Evolutionary conservation across 2,329 filamentous ascomycete genomes (phyloP).

Genomic region (Clonostachys rhizophaga): DNA sequence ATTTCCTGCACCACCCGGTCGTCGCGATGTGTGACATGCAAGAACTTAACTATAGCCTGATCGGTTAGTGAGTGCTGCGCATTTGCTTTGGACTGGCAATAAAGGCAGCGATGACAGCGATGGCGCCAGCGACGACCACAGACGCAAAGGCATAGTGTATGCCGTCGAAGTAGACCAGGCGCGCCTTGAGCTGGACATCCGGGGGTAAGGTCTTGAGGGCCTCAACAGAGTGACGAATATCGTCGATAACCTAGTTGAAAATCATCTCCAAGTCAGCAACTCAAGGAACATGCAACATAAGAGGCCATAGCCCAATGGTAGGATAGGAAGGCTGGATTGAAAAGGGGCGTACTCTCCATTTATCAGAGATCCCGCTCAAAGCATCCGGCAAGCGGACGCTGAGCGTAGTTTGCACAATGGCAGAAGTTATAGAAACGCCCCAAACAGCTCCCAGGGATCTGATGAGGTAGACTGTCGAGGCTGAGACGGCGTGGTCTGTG

Average conservation of each 20-base stretch:
- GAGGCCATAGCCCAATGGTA: not conserved
- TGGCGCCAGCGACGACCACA: slow-evolving; percentile 43
- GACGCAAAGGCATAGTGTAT: slow-evolving; percentile 50
- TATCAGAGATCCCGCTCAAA: slow-evolving; percentile 49
- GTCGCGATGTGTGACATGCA: no score
- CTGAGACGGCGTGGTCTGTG: slow-evolving; percentile 56
- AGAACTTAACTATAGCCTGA: no score
- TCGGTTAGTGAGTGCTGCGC: slow-evolving; percentile 17
- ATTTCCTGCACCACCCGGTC: no score
- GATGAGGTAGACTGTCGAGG: slow-evolving; percentile 60
- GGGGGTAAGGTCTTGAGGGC: slow-evolving; percentile 48
- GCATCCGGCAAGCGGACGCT: slow-evolving; percentile 46
- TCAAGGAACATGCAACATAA: not conserved
- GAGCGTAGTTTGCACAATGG: slow-evolving; percentile 59
- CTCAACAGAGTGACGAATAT: slow-evolving; percentile 57
- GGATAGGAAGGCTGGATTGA: not conserved
- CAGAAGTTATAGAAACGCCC: slow-evolving; percentile 58
- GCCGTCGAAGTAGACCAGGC: slow-evolving; percentile 56
- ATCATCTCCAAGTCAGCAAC: slow-evolving; percentile 9
- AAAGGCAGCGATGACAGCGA: slow-evolving; percentile 30
- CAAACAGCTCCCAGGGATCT: slow-evolving; percentile 60
- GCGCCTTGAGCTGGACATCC: slow-evolving; percentile 50
- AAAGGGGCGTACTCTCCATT: slow-evolving; percentile 45
- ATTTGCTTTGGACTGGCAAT: slow-evolving; percentile 20
- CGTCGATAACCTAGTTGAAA: slow-evolving; percentile 46